phyloP scores from a whole-genome alignment of 495 filamentous ascomycete species.

The Penicillium pulvis region DNA sequence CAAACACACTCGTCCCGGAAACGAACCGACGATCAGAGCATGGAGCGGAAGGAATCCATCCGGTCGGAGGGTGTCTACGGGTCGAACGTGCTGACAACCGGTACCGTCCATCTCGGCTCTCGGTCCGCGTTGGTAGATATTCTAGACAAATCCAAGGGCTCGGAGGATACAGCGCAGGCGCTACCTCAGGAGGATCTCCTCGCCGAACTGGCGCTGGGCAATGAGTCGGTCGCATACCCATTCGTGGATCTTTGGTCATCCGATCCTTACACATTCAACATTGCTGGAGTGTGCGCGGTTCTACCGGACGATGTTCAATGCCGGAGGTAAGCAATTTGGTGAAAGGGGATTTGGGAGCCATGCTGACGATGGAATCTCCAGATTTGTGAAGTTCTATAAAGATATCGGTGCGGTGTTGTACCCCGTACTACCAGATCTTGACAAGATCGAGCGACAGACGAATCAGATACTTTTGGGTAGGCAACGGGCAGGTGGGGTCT shows the following conservation, averaged over 20 bases:
- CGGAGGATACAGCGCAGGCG: conserved; percentile 46
- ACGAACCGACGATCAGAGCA: conserved; percentile 18
- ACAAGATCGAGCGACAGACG: conserved; percentile 64
- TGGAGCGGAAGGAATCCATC: conserved; percentile 22
- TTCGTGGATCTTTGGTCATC: conserved; percentile 67
- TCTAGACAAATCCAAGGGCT: conserved; percentile 41
- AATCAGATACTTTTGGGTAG: conserved; percentile 68
- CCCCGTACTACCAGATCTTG: conserved; percentile 73
- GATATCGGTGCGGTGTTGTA: conserved; percentile 79
- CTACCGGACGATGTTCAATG: conserved; percentile 66
- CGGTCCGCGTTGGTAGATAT: conserved; percentile 57
- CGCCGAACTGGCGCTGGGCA: conserved; percentile 78
- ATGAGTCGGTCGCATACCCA: conserved; percentile 76
- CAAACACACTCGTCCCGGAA: conserved; percentile 33
- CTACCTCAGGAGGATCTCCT: conserved; percentile 78
- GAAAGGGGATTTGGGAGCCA: background rate
- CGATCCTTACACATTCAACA: conserved; percentile 67
- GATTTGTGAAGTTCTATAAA: conserved; percentile 72
- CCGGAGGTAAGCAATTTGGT: conserved; percentile 46
- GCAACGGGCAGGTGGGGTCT: conserved; percentile 48
- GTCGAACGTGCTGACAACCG: conserved; percentile 42
- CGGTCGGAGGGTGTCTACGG: conserved; percentile 51
- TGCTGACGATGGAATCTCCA: conserved; percentile 26
- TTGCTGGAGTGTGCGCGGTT: conserved; percentile 67
- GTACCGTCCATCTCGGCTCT: conserved; percentile 58